Evolutionary conservation across 495 filamentous ascomycete genomes (phyloP), one percentile per base, ranked within the genome.

Genomic region (Penicillium silybi): DNA sequence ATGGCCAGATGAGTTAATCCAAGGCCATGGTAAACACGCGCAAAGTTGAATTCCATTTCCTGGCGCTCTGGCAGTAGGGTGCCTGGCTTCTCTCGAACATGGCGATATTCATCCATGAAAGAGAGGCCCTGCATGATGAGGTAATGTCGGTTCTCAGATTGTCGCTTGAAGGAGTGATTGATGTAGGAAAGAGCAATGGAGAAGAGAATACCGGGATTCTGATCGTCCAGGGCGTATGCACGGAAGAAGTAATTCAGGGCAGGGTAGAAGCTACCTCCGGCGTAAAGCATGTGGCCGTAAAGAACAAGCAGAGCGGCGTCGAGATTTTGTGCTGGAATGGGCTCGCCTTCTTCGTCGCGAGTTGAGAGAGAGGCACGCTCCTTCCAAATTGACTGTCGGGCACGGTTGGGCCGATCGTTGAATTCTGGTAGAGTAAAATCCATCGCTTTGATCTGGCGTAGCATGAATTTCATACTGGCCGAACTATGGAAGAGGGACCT

Each of bases 221-320:
- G 56, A 2, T 88, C 87, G 58, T 90, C 84, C 0, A 97, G 66
- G 0, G 87, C 84, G 42, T 87, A 86, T 4, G 92, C 95, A 38
- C 93, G 88, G 53, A 89, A 85, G 57, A 95, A 95, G 71, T 96
- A 97, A 51, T 92, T 92, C 19, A 98, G 71, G 1, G 95, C 89
- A 38, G 86, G 86, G 2, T 81, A 76, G 71, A 93, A 93, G 54
- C 85, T 88, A 51, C 82, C 87, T 7, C 86, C 85, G 7, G 82
- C 79, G 59, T 87, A 89, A 17, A 96, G 74, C 34, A 96, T 90
- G 62, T 96, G 85, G 1, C 89, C 93, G 64, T 96, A 97, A 11
- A 95, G 76, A 64, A 89, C 86, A 1, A 97, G 77, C 13, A 97
- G 74, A 13, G 83, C 84, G 25, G 91, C 77, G 64, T 92, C 88